Conservation (phyloP, 1,284 basidiomycete species). For the Trametes sp. region DNA sequence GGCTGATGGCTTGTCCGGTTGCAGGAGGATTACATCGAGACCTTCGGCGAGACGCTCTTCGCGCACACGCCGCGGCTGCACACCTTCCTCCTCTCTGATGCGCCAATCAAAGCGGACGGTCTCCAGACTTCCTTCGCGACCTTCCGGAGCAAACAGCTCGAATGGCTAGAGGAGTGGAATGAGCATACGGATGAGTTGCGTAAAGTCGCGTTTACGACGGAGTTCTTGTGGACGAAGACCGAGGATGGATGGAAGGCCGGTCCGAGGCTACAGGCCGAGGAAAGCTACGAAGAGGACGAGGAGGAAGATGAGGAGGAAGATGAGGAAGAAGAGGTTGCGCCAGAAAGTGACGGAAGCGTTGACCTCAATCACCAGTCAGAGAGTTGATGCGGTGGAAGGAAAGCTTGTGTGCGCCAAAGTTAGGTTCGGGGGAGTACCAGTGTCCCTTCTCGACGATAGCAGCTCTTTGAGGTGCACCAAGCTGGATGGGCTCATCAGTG, state of each 20-base stretch:
- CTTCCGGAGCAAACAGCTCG: neutral
- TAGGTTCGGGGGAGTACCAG: too few species aligned
- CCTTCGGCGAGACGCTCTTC: neutral
- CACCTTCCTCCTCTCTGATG: conserved; percentile 1
- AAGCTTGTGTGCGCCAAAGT: too few species aligned
- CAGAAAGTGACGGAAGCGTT: too few species aligned
- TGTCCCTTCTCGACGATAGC: too few species aligned
- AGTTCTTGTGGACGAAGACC: too few species aligned
- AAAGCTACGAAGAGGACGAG: neutral
- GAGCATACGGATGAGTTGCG: neutral
- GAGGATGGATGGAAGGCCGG: neutral
- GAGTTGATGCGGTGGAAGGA: too few species aligned
- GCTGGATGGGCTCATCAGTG: too few species aligned
- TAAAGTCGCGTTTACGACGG: neutral
- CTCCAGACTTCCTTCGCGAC: neutral
- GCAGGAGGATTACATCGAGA: neutral
- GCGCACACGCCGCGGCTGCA: conserved; percentile 3
- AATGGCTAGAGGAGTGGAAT: neutral
- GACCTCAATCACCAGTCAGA: too few species aligned
- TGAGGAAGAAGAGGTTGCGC: too few species aligned
- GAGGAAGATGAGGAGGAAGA: neutral
- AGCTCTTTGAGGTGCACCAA: too few species aligned
- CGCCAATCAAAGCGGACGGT: neutral
- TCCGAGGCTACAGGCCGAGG: neutral
- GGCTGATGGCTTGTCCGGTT: neutral